Percentiles rank a stretch among this genome's conserved stretches.
Conservation (phyloP, 2,329 filamentous ascomycete genomes). For the Cladorrhinum sp. region DNA sequence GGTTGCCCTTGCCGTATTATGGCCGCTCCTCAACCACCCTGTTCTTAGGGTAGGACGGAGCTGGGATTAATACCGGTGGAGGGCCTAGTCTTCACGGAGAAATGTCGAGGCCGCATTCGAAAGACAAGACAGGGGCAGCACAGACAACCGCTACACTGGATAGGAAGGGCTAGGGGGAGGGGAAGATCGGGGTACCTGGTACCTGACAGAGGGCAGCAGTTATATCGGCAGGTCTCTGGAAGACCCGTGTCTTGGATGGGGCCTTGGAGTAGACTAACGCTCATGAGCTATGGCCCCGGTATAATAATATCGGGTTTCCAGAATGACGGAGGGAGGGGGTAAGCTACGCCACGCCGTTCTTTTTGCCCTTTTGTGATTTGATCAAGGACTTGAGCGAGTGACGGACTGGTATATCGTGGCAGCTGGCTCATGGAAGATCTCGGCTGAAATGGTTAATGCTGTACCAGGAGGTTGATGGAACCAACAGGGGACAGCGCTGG, state of each 20-base stretch:
- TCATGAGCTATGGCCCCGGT: constrained; percentile 32
- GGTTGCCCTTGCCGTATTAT: constrained; percentile 41
- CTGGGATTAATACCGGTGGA: constrained; percentile 47
- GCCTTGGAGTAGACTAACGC: constrained; percentile 36
- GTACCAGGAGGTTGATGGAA: constrained; percentile 39
- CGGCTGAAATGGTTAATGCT: constrained; percentile 51
- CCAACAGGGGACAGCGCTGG: constrained; percentile 33
- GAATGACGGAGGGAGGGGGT: constrained; percentile 21
- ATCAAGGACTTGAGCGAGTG: constrained; percentile 34
- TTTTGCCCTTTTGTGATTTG: constrained; percentile 20
- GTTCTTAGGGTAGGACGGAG: constrained; percentile 43
- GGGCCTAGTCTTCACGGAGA: constrained; percentile 44
- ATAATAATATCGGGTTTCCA: constrained; percentile 25
- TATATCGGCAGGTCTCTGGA: constrained; percentile 37
- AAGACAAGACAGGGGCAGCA: constrained; percentile 42
- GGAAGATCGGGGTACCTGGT: constrained; percentile 35
- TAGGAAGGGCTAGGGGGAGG: constrained; percentile 20
- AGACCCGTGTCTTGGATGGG: constrained; percentile 23
- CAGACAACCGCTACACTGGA: constrained; percentile 33
- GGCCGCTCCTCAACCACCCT: constrained; percentile 40
- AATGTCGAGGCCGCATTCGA: constrained; percentile 46
- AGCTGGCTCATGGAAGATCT: constrained; percentile 40
- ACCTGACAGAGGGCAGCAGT: constrained; percentile 40
- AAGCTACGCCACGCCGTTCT: constrained; percentile 39
- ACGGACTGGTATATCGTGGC: constrained; percentile 35